Percentiles rank a stretch among this genome's conserved stretches.
Conservation (phyloP, 352 stramenopile genomes). For the Phytophthora cryptogea region DNA sequence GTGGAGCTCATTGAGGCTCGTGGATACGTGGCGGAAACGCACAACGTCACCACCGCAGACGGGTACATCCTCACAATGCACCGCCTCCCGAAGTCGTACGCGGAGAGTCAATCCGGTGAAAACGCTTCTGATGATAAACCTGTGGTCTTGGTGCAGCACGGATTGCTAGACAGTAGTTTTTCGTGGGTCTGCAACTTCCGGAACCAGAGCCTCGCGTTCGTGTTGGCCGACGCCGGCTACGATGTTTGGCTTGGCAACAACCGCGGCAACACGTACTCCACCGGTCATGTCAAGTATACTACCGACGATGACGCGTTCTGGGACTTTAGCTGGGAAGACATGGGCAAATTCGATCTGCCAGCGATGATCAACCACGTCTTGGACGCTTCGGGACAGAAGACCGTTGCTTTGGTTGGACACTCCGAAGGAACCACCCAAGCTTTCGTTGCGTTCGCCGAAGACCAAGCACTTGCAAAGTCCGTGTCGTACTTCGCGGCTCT, state of each 20-base stretch:
- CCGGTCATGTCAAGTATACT: constrained; percentile 45
- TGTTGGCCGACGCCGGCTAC: constrained; percentile 56
- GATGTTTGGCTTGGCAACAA: constrained; percentile 74
- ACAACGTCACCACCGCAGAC: constrained; percentile 48
- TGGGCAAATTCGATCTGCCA: constrained; percentile 54
- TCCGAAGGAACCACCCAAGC: constrained; percentile 60
- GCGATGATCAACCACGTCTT: constrained; percentile 52
- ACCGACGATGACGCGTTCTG: constrained; percentile 44
- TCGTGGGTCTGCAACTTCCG: constrained; percentile 60
- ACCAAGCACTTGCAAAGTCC: constrained; percentile 51
- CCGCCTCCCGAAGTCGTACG: constrained; percentile 51
- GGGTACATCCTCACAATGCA: constrained; percentile 63
- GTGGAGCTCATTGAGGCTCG: constrained; percentile 34
- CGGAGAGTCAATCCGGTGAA: constrained; percentile 29
- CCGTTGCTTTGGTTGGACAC: constrained; percentile 48
- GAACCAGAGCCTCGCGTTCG: constrained; percentile 53
- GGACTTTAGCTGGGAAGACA: constrained; percentile 63
- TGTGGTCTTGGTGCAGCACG: constrained; percentile 50
- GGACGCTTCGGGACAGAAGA: constrained; percentile 29
- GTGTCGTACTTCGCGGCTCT: constrained; percentile 61
- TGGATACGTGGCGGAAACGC: constrained; percentile 49
- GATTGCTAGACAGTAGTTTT: constrained; percentile 56
- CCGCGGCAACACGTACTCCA: constrained; percentile 64
- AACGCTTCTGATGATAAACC: constrained; percentile 37
- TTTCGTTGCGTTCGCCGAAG: constrained; percentile 50